Conservation (phyloP, 208 protist species). For the Paratrypanosoma confusum region DNA sequence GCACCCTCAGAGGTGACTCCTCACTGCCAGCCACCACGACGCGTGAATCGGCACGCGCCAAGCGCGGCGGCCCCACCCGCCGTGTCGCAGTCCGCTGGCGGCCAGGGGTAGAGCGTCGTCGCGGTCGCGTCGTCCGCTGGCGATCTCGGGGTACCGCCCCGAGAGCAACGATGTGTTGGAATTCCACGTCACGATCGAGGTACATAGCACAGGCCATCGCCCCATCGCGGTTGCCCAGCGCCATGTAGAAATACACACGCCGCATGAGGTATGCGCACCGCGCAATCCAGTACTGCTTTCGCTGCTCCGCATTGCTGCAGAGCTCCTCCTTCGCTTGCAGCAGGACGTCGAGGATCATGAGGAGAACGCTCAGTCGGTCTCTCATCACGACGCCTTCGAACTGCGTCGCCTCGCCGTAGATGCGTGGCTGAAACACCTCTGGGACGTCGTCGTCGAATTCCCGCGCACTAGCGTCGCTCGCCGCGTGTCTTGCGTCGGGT, state of each 20-base stretch:
- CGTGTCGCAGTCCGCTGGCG: too few relatives aligned
- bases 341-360: slow-evolving; percentile 14
- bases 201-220: slow-evolving; percentile 11
- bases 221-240: slow-evolving; percentile 17
- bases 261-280: slow-evolving; percentile 14
- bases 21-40: too few relatives aligned
- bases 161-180: slow-evolving; percentile 5
- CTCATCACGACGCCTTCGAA: background rate
- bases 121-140: too few relatives aligned
- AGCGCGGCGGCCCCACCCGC: too few relatives aligned
- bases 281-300: slow-evolving; percentile 17
- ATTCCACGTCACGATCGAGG: slow-evolving; percentile 10
- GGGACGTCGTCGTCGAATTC: background rate
- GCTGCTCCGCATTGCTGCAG: slow-evolving; percentile 1
- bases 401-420: slow-evolving; percentile 1
- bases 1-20: too few relatives aligned
- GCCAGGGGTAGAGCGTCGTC: too few relatives aligned
- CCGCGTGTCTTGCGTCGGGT: background rate
- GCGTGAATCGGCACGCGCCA: too few relatives aligned
- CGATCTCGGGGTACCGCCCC: too few relatives aligned
- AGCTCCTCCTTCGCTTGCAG: slow-evolving; percentile 17
- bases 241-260: slow-evolving; percentile 35
- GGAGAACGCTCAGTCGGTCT: slow-evolving; percentile 8
- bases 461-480: background rate
- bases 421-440: background rate